Percentiles rank a stretch among this genome's conserved stretches.
These are phyloP conservation scores for Cadophora gregata DNA, from an alignment of 2,329 filamentous ascomycete species.

Conservation along the genomic window DNA sequence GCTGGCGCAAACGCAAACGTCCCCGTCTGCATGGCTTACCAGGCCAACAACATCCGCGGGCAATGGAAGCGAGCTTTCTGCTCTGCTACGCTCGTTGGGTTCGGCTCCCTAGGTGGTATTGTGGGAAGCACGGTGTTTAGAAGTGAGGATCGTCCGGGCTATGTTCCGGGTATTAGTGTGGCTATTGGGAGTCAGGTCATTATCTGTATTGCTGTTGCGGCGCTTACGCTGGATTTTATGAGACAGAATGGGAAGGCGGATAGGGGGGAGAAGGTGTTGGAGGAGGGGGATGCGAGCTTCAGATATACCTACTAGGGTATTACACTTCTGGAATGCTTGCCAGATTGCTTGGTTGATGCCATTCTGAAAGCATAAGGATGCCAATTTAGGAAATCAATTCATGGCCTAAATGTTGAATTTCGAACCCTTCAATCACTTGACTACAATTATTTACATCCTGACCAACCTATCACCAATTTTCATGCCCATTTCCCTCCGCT, in stretches of 20 bases:
- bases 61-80: conserved; percentile 88
- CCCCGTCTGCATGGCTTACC: conserved; percentile 76
- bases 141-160: conserved; percentile 56
- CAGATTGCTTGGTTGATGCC: neutral
- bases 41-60: conserved; percentile 79
- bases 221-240: conserved; percentile 42
- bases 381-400: neutral
- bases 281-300: conserved; percentile 42
- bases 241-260: conserved; percentile 44
- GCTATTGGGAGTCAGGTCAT: conserved; percentile 32
- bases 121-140: conserved; percentile 76
- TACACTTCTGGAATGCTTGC: no score
- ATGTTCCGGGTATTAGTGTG: conserved; percentile 45
- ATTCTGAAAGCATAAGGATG: neutral
- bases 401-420: neutral
- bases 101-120: conserved; percentile 81
- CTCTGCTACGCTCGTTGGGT: conserved; percentile 76
- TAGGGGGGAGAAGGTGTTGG: conserved; percentile 44
- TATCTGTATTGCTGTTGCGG: conserved; percentile 36
- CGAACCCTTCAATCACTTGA: neutral
- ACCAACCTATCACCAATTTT: no score
- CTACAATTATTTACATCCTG: no score
- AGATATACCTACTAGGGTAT: conserved; percentile 37
- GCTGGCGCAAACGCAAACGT: conserved; percentile 74
- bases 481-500: no score